phyloP scores from a whole-genome alignment of 2,329 filamentous ascomycete species.

The Nemania abortiva region DNA sequence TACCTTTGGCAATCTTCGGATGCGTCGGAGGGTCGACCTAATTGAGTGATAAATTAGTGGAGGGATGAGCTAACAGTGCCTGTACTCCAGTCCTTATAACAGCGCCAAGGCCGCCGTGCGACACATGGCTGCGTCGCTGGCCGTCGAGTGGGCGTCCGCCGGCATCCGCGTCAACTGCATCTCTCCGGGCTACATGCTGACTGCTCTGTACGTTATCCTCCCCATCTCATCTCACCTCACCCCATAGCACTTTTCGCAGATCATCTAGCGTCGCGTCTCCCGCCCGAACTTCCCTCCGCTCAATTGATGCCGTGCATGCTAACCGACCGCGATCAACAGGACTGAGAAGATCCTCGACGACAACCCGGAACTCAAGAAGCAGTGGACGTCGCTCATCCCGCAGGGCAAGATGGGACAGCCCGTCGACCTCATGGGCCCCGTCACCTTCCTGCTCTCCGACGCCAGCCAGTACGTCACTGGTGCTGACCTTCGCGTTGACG shows the following conservation, averaged over 20 bases:
- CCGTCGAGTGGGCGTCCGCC: conserved; percentile 91
- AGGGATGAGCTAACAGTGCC: conserved; percentile 34
- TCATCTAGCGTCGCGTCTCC: background rate
- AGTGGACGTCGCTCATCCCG: conserved; percentile 94
- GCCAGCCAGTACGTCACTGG: conserved; percentile 79
- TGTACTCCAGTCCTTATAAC: conserved; percentile 77
- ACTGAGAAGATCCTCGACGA: conserved; percentile 95
- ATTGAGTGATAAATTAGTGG: background rate
- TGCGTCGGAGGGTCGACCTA: background rate
- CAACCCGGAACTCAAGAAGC: conserved; percentile 87
- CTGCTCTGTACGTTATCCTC: conserved; percentile 76
- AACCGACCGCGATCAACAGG: conserved; percentile 58
- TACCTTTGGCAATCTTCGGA: background rate
- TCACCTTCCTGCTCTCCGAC: conserved; percentile 86
- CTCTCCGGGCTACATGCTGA: conserved; percentile 96
- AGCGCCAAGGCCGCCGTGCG: conserved; percentile 91
- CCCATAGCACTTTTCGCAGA: background rate
- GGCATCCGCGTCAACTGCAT: conserved; percentile 96
- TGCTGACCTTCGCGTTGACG: conserved; percentile 84
- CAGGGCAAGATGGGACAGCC: conserved; percentile 94
- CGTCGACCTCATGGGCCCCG: conserved; percentile 92
- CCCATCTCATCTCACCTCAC: background rate
- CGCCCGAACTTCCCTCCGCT: background rate
- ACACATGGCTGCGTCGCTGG: conserved; percentile 86
- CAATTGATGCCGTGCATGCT: conserved; percentile 1